Evolutionary conservation across 2,329 filamentous ascomycete species (phyloP).

Genomic region (Trichoderma koningiopsis): DNA sequence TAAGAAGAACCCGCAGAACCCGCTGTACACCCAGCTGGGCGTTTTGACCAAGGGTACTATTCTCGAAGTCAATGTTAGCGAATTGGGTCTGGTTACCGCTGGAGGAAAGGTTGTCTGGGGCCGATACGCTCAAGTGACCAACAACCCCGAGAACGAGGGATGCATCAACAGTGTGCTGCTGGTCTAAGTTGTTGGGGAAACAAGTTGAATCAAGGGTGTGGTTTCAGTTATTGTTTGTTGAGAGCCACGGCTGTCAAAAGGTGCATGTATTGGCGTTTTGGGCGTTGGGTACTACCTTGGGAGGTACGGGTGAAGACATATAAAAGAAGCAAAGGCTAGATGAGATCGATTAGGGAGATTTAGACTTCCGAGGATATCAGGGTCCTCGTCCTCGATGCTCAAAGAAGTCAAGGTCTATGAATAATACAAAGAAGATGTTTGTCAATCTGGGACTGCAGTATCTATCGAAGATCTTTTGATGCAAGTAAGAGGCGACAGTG

Average conservation of each 20-base stretch:
- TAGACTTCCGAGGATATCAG: conserved; percentile 11
- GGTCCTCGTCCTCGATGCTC: neutral
- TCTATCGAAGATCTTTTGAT: neutral
- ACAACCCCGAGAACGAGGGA: conserved; percentile 52
- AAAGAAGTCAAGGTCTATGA: neutral
- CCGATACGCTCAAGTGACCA: conserved; percentile 63
- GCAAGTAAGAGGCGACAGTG: neutral
- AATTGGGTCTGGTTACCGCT: conserved; percentile 87
- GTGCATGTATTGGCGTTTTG: conserved; percentile 36
- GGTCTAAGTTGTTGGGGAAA: conserved; percentile 31
- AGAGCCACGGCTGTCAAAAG: conserved; percentile 11
- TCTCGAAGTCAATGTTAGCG: conserved; percentile 90
- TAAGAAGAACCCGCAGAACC: conserved; percentile 75
- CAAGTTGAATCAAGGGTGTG: no score
- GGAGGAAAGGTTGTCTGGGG: conserved; percentile 94
- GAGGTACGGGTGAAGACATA: conserved; percentile 14
- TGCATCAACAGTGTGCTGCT: conserved; percentile 47
- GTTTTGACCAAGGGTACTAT: conserved; percentile 80
- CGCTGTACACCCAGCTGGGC: conserved; percentile 88
- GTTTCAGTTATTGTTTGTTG: neutral
- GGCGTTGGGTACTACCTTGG: conserved; percentile 28
- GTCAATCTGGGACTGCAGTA: neutral
- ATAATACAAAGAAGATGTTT: neutral
- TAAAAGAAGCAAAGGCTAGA: neutral
- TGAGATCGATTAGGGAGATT: conserved; percentile 5